Evolutionary conservation across 345 rosid genomes (phyloP), one percentile per base, ranked within the genome.

Genomic region (Turritis glabra): DNA sequence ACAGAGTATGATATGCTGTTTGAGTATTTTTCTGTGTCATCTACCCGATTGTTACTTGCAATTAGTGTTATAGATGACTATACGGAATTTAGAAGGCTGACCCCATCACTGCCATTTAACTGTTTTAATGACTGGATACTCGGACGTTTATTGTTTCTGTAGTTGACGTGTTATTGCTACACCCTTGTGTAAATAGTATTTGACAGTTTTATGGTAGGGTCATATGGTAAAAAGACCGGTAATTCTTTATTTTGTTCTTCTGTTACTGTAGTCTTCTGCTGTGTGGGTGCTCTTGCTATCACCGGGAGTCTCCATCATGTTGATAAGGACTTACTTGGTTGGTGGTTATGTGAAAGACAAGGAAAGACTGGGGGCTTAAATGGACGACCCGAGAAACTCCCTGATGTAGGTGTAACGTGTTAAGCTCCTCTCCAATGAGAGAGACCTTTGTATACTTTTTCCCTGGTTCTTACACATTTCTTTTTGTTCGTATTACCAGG

Each of bases 291-390:
- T 23, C 97, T 95, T 77, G 99, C 99, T 48, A 75, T 95, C 62
- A 84, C 86, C 0, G 96, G 97, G 70, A 83, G 87, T 44, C 89
- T 95, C 50, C 97, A 89, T 84, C 91, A 80, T 65, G 81, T 95
- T 58, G 92, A 95, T 74, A 90, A 87, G 89, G 99, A 94, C 90
- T 86, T 86, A 30, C 96, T 95, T 8, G 97, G 97, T 1, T 92
- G 97, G 97, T 92, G 97, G 99, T 78, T 95, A 81, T 92, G 97
- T 63, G 92, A 92, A 71, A 81, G 94, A 48, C 99, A 92, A 84
- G 86, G 75, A 52, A 83, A 89, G 75, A 72, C 85, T 23, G 97
- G 97, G 64, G 99, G 96, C 73, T 79, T 92, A 21, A 92, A 88
- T 78, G 96, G 99, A 22, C 89, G 94, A 63, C 99, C 96, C 1